These are phyloP conservation scores for Penicillium diatomitis DNA, from an alignment of 495 filamentous ascomycete species.

Conservation along the genomic window DNA sequence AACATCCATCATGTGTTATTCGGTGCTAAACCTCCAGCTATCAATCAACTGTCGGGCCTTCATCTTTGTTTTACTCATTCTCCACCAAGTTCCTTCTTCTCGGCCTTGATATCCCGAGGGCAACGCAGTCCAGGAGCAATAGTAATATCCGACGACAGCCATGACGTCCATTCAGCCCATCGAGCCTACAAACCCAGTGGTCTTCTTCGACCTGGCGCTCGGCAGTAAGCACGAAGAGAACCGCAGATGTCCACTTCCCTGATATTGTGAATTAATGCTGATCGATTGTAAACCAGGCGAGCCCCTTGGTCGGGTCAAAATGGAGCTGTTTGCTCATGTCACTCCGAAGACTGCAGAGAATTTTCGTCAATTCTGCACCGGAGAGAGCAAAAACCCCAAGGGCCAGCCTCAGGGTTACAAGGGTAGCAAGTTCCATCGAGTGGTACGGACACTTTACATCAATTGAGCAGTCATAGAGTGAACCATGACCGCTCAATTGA, in stretches of 20 bases:
- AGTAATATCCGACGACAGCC: too few relatives aligned
- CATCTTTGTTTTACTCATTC: too few relatives aligned
- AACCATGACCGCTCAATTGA: not conserved
- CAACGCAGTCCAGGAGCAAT: too few relatives aligned
- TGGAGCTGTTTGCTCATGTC: constrained; percentile 81
- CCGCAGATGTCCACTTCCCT: not conserved
- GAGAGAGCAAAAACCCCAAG: constrained; percentile 72
- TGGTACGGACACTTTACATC: constrained; percentile 41
- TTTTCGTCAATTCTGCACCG: constrained; percentile 94
- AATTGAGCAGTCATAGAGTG: too few relatives aligned
- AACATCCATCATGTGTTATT: too few relatives aligned
- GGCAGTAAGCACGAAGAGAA: constrained; percentile 52
- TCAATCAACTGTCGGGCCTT: too few relatives aligned
- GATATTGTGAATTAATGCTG: too few relatives aligned
- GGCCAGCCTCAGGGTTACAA: constrained; percentile 91
- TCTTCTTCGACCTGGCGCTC: constrained; percentile 91
- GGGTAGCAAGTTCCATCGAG: constrained; percentile 85
- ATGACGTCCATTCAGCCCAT: not conserved
- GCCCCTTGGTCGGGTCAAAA: constrained; percentile 82
- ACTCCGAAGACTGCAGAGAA: constrained; percentile 91
- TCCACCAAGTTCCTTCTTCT: too few relatives aligned
- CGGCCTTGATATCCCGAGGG: too few relatives aligned
- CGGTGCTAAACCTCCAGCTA: too few relatives aligned
- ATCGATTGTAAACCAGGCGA: constrained; percentile 49
- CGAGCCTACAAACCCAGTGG: constrained; percentile 46